These are phyloP conservation scores for Leccinum longicurvipes DNA, from an alignment of 768 basidiomycete species.

Conservation along the genomic window DNA sequence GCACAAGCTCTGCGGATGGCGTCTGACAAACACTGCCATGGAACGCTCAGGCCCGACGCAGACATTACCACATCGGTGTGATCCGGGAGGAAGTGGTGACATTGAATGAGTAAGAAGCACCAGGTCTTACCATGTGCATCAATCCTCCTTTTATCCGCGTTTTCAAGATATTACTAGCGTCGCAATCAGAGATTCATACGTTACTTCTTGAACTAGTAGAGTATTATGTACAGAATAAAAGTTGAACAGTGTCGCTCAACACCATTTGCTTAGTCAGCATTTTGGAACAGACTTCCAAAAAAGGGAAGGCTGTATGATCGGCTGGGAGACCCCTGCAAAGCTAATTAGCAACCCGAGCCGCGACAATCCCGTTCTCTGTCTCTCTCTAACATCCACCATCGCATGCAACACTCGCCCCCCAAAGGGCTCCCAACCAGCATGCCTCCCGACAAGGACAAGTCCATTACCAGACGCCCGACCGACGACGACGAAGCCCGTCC, in stretches of 20 bases:
- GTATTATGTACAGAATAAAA: no score
- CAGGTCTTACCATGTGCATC: neutral
- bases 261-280: constrained; percentile 13
- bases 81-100: neutral
- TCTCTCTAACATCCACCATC: constrained; percentile 8
- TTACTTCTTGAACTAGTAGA: neutral
- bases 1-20: neutral
- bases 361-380: constrained; percentile 7
- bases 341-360: constrained; percentile 23
- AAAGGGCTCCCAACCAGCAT: constrained; percentile 23
- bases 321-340: constrained; percentile 24
- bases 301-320: constrained; percentile 20
- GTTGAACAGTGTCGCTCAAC: no score
- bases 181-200: no score
- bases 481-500: constrained; percentile 75
- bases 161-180: neutral
- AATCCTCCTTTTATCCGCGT: neutral
- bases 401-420: constrained; percentile 20
- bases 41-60: neutral
- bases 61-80: neutral
- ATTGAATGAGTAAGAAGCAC: neutral
- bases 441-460: constrained; percentile 32
- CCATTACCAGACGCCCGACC: constrained; percentile 23
- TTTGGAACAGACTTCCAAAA: constrained; percentile 27
- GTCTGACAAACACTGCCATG: neutral